Percentiles rank a stretch among this genome's conserved stretches.
These are phyloP conservation scores for Auricularia auricula-judae DNA, from an alignment of 768 basidiomycete species.

Conservation along the genomic window DNA sequence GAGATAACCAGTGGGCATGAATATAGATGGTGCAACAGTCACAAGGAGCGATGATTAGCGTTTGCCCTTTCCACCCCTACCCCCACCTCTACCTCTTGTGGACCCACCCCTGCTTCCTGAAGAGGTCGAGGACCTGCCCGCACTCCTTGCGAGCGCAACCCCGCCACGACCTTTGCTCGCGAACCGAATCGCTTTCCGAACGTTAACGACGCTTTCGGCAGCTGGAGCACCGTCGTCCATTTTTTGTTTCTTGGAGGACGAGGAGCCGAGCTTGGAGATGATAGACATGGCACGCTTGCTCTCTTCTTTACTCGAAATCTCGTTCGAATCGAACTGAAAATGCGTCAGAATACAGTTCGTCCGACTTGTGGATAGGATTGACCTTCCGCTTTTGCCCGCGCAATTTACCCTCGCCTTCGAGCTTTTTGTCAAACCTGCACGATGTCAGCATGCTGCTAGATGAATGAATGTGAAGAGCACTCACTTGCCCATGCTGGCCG, in stretches of 20 bases:
- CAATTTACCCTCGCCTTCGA: constrained; percentile 86
- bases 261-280: constrained; percentile 64
- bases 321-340: constrained; percentile 73
- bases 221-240: constrained; percentile 27
- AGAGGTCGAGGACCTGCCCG: too few species aligned
- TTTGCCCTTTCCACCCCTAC: too few species aligned
- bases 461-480: constrained; percentile 1
- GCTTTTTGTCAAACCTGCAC: constrained; percentile 67
- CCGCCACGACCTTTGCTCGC: constrained; percentile 63
- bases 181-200: constrained; percentile 76
- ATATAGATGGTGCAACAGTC: too few species aligned
- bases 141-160: constrained; percentile 28
- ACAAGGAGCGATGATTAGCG: too few species aligned
- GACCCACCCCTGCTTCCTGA: too few species aligned
- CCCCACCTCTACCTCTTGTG: too few species aligned
- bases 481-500: constrained; percentile 78
- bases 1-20: too few species aligned
- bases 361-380: constrained; percentile 8
- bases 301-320: constrained; percentile 53
- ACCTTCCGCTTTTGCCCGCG: constrained; percentile 91
- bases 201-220: constrained; percentile 52
- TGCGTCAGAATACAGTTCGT: not conserved
- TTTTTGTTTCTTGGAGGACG: constrained; percentile 52
- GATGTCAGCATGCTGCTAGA: not conserved
- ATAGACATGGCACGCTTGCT: constrained; percentile 63